These are phyloP conservation scores for Trametes maxima DNA, from an alignment of 768 basidiomycete species.

Conservation along the genomic window DNA sequence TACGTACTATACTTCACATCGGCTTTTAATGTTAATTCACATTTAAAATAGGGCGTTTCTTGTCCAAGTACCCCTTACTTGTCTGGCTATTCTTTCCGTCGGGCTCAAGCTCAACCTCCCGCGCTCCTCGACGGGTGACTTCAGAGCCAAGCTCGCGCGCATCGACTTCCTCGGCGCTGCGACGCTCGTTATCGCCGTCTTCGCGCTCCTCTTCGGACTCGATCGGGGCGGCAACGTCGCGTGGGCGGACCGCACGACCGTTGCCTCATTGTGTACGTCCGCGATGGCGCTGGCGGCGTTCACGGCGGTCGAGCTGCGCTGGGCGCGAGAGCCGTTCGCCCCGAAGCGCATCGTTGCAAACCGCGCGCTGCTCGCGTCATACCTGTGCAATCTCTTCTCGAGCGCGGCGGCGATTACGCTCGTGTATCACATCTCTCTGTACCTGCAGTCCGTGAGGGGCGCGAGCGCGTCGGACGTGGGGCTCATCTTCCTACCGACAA, in stretches of 20 bases:
- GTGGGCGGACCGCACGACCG: conserved; percentile 31
- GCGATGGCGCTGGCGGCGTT: conserved; percentile 37
- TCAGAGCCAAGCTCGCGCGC: conserved; percentile 55
- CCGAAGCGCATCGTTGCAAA: conserved; percentile 56
- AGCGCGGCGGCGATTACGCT: conserved; percentile 47
- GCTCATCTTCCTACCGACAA: conserved; percentile 51
- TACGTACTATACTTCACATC: conserved; percentile 23
- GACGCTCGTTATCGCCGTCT: conserved; percentile 55
- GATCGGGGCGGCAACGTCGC: conserved; percentile 44
- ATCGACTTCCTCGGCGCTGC: conserved; percentile 65
- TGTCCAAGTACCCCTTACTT: conserved; percentile 57
- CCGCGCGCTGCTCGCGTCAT: conserved; percentile 52
- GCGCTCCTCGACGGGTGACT: conserved; percentile 40
- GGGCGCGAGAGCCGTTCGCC: conserved; percentile 62
- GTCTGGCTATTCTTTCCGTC: conserved; percentile 57
- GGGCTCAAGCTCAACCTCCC: conserved; percentile 58
- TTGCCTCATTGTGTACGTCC: conserved; percentile 22
- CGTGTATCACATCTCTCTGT: conserved; percentile 57
- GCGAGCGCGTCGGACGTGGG: conserved; percentile 52
- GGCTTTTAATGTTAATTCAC: not conserved
- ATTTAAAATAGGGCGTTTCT: conserved; percentile 51
- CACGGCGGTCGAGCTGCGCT: conserved; percentile 46
- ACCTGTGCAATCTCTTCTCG: conserved; percentile 61
- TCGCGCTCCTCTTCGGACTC: conserved; percentile 58
- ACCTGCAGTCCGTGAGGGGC: conserved; percentile 57